These are phyloP conservation scores for Ophiostoma sp. DNA, from an alignment of 2,329 filamentous ascomycete species.

Conservation along the genomic window DNA sequence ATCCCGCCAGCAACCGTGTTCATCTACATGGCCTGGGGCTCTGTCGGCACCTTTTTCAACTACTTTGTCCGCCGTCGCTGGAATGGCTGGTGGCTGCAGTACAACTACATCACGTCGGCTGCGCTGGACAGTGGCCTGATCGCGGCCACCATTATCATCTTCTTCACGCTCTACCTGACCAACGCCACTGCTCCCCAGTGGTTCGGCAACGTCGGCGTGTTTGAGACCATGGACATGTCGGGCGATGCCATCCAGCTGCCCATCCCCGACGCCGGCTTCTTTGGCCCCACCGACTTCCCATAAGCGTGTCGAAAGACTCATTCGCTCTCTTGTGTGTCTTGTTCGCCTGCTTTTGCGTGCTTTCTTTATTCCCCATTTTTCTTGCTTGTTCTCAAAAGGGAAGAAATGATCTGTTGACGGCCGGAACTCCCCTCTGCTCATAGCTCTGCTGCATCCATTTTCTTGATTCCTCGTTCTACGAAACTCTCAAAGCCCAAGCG, in stretches of 20 bases:
- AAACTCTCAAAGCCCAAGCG: conserved; percentile 26
- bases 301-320: not conserved
- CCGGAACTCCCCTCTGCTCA: not conserved
- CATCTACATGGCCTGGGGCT: conserved; percentile 66
- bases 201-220: conserved; percentile 51
- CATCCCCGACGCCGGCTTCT: conserved; percentile 19
- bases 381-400: not conserved
- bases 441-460: not conserved
- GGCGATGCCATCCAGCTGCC: conserved; percentile 19
- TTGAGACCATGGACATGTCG: conserved; percentile 23
- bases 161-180: conserved; percentile 62
- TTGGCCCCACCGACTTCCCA: conserved; percentile 26
- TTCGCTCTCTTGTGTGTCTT: not conserved
- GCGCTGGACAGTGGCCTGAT: conserved; percentile 65
- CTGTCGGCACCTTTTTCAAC: conserved; percentile 64
- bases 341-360: not conserved
- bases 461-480: conserved; percentile 19
- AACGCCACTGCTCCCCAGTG: conserved; percentile 51
- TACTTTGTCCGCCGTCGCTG: conserved; percentile 60
- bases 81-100: conserved; percentile 70
- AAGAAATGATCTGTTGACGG: not conserved
- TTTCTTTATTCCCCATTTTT: conserved; percentile 1
- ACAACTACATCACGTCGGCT: conserved; percentile 70
- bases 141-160: conserved; percentile 62
- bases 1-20: conserved; percentile 66